Evolutionary conservation across 2,329 filamentous ascomycete genomes (phyloP).

Genomic region (Alternaria brassicicola): DNA sequence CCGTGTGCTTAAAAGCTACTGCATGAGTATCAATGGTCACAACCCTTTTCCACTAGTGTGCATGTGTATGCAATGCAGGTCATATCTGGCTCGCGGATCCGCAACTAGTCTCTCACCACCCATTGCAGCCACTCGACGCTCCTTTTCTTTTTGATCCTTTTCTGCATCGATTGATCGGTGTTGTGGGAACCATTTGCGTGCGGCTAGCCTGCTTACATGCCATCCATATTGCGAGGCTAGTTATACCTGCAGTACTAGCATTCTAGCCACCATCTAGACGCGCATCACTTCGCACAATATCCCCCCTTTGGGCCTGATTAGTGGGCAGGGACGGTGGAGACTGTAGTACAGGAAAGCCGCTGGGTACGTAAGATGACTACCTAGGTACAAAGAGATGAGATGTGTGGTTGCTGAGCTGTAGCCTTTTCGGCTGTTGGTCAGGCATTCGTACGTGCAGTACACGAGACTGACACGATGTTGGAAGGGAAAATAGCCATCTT

Average conservation of each 20-base stretch:
- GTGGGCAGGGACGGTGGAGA: neutral
- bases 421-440: neutral
- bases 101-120: neutral
- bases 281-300: neutral
- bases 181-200: neutral
- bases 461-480: neutral
- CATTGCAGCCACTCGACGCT: neutral
- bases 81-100: neutral
- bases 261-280: neutral
- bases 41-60: neutral
- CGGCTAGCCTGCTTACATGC: neutral
- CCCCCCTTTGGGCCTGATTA: neutral
- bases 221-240: neutral
- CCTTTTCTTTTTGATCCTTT: neutral
- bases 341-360: neutral
- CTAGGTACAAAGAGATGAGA: too few species aligned
- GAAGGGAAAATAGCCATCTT: too few species aligned
- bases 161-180: neutral
- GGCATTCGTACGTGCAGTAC: neutral
- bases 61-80: conserved; percentile 6
- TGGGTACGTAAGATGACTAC: neutral
- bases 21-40: neutral
- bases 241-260: neutral
- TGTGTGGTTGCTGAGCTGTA: neutral
- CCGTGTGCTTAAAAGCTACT: neutral